Evolutionary conservation across 2,329 filamentous ascomycete species (phyloP).

Genomic region (Pyrenochaeta sp.): DNA sequence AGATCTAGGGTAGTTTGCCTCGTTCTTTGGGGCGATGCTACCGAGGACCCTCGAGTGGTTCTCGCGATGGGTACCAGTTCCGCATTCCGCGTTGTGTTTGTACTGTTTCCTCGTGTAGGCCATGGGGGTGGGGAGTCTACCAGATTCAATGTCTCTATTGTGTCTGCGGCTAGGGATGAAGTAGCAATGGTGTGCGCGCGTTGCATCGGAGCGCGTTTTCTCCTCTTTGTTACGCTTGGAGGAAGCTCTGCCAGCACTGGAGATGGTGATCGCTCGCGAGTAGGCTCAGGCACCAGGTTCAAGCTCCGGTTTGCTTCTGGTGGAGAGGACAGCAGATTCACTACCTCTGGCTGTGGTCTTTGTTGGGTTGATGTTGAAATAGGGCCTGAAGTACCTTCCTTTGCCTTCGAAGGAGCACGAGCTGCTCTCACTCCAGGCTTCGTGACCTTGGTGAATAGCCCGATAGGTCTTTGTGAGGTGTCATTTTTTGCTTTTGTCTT

Average conservation of each 20-base stretch:
- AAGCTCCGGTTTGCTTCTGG: conserved; percentile 18
- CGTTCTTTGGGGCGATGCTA: conserved; percentile 24
- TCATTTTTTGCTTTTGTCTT: conserved; percentile 27
- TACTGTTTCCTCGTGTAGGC: conserved; percentile 31
- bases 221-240: conserved; percentile 39
- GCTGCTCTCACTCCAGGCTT: conserved; percentile 39
- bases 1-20: conserved; percentile 42
- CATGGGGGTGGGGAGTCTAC: conserved; percentile 32
- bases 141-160: conserved; percentile 40
- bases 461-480: conserved; percentile 32
- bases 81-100: conserved; percentile 27
- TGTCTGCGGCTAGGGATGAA: conserved; percentile 23
- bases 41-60: conserved; percentile 15
- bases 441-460: conserved; percentile 44
- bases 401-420: conserved; percentile 28
- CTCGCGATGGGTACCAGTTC: conserved; percentile 9
- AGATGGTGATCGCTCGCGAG: conserved; percentile 24
- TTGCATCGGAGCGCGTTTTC: conserved; percentile 40
- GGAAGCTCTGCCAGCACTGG: conserved; percentile 32
- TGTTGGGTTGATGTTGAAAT: conserved; percentile 3
- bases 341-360: conserved; percentile 10
- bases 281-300: conserved; percentile 1
- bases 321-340: conserved; percentile 42
- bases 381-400: conserved; percentile 9
- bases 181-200: conserved; percentile 40